Evolutionary conservation across 1,284 basidiomycete species (phyloP), one percentile per base, ranked within the genome.

Genomic region (Boletellus sp.): DNA sequence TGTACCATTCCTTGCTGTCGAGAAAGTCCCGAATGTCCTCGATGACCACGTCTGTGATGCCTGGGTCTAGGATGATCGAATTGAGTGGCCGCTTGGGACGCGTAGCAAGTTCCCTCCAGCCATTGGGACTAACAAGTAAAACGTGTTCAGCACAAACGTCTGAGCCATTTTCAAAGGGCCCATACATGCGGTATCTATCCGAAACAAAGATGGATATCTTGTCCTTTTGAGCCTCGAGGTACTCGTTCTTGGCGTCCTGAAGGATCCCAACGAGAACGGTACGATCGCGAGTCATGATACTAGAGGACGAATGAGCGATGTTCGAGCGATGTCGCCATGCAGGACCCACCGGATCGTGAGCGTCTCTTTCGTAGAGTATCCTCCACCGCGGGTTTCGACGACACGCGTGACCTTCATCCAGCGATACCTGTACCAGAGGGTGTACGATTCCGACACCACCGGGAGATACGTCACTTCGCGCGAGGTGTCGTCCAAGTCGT

Each of bases 11-110:
- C 58, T 83, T 85, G 59, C 79, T 85, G 4, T 67, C 64, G 51
- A 89, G 67, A 58, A 90, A 89, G 58, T 87, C 85, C 22, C 71
- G 73, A 7, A 84, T 83, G 57, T 90, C 87, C 11, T 82, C 74
- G 10, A 89, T 59, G 0, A 90, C 68, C 12, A 81, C 60, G 28
- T 88, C 81, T 52, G 81, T 81, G 49, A 86, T 71, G 0, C 83
- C 83, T 8, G 78, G 79, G 49, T 87, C 85, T 12, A 89, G 71
- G 42, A 89, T 76, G 57, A 89, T 84, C 2, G 85, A 87, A 15
- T 70, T 70, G 47, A 86, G 66, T 16, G 82, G 74, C 2, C 86
- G 78, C 63, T 87, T 87, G 22, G 81, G 76, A 28, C 83, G 78
- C 12, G 76, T 76, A 6, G 81, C 74, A 24, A 83, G 73, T 49